Evolutionary conservation across 2,329 filamentous ascomycete genomes (phyloP).

Genomic region (Aspergillus brasiliensis): DNA sequence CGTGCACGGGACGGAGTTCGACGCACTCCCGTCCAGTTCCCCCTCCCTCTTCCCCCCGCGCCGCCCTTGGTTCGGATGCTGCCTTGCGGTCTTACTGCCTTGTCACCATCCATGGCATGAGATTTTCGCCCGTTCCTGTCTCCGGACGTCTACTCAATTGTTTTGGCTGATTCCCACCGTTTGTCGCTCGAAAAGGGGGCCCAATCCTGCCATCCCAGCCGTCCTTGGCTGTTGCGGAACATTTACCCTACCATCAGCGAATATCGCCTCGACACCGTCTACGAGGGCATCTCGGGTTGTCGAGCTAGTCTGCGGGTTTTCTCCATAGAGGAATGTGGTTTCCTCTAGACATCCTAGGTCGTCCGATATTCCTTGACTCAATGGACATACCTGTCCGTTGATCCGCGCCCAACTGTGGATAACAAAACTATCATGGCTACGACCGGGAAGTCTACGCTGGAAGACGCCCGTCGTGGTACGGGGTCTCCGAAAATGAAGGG

Average conservation of each 20-base stretch:
- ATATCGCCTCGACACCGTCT: constrained; percentile 2
- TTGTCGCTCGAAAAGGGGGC: background rate
- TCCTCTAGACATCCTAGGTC: constrained; percentile 31
- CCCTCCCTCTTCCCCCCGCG: constrained; percentile 22
- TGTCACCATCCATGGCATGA: constrained; percentile 21
- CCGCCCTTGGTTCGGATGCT: constrained; percentile 20
- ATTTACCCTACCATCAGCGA: constrained; percentile 5
- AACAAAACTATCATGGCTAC: constrained; percentile 44
- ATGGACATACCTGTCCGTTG: constrained; percentile 44
- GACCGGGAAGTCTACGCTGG: constrained; percentile 45
- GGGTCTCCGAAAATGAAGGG: constrained; percentile 52
- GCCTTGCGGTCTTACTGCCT: constrained; percentile 20
- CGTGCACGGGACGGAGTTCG: constrained; percentile 14
- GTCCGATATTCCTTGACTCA: constrained; percentile 37
- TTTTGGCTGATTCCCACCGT: constrained; percentile 6
- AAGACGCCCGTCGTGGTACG: constrained; percentile 48
- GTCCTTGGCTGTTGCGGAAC: background rate
- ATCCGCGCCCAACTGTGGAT: constrained; percentile 37
- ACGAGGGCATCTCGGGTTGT: background rate
- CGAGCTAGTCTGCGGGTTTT: constrained; percentile 18
- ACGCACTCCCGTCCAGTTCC: constrained; percentile 15
- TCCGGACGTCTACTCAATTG: constrained; percentile 13
- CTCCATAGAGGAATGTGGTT: constrained; percentile 42
- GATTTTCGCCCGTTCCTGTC: constrained; percentile 12
- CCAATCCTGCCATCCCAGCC: background rate